phyloP scores from a whole-genome alignment of 768 basidiomycete genomes.

The Pleurotus giganteus region DNA sequence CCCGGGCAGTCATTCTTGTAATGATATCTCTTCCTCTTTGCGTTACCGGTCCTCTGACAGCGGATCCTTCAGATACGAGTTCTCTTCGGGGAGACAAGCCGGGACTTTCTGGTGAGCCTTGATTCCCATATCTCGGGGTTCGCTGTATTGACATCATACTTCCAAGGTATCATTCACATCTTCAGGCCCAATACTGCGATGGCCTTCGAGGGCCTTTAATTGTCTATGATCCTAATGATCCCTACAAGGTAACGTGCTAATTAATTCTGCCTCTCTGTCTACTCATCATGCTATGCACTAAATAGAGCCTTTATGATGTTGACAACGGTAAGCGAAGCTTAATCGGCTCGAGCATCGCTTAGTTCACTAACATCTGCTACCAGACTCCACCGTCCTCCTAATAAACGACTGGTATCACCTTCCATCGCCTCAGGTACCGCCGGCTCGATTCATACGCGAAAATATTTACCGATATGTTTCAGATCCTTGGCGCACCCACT shows the following conservation, averaged over 20 bases:
- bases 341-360: background rate
- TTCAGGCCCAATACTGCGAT: background rate
- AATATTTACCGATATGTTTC: background rate
- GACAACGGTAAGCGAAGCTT: background rate
- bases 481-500: background rate
- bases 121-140: background rate
- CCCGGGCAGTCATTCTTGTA: slow-evolving; percentile 41
- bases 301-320: background rate
- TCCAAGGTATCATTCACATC: background rate
- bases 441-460: background rate
- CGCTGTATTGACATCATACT: background rate
- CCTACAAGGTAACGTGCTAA: background rate
- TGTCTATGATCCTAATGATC: slow-evolving; percentile 6
- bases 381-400: slow-evolving; percentile 43
- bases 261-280: background rate
- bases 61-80: background rate
- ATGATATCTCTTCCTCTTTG: slow-evolving; percentile 16
- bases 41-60: too few species aligned
- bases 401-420: slow-evolving; percentile 33
- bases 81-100: slow-evolving; percentile 11
- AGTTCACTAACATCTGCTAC: background rate
- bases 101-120: slow-evolving; percentile 38
- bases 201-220: background rate
- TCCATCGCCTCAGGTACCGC: background rate
- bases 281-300: background rate